phyloP scores from a whole-genome alignment of 768 basidiomycete genomes.

The Leccinum fibrillosum region DNA sequence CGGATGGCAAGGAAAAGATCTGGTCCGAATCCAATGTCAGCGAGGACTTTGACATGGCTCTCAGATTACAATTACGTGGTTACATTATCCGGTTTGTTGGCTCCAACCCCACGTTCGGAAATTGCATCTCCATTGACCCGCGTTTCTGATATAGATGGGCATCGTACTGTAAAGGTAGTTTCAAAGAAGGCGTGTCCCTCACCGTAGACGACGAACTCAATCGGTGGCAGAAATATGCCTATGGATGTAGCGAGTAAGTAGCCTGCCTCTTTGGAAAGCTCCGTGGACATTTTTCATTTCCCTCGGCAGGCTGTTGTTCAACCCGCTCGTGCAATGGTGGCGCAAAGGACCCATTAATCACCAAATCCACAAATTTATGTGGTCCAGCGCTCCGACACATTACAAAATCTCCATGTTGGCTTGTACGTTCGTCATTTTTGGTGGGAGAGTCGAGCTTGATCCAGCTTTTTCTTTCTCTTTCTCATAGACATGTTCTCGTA shows the following conservation, averaged over 20 bases:
- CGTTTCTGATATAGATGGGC: slow-evolving; percentile 49
- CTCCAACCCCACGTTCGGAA: not conserved
- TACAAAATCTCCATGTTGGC: slow-evolving; percentile 71
- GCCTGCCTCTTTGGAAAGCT: slow-evolving; percentile 11
- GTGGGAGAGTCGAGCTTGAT: slow-evolving; percentile 1
- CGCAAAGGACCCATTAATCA: slow-evolving; percentile 77
- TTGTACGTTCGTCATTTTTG: slow-evolving; percentile 34
- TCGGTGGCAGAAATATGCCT: slow-evolving; percentile 88
- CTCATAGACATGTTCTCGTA: slow-evolving; percentile 49
- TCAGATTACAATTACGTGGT: slow-evolving; percentile 54
- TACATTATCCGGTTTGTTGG: slow-evolving; percentile 59
- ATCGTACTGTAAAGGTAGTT: slow-evolving; percentile 79
- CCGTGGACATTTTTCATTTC: not conserved
- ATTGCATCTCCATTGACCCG: not conserved
- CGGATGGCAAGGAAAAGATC: slow-evolving; percentile 59
- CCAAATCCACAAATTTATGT: slow-evolving; percentile 72
- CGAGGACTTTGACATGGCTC: slow-evolving; percentile 70
- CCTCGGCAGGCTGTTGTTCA: slow-evolving; percentile 70
- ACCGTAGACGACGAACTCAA: slow-evolving; percentile 91
- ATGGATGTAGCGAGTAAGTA: slow-evolving; percentile 57
- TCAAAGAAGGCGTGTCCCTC: slow-evolving; percentile 89
- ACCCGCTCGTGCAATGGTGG: slow-evolving; percentile 79
- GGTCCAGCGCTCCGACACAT: slow-evolving; percentile 74
- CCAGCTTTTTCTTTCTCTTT: not conserved
- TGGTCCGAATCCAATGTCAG: slow-evolving; percentile 68